Evolutionary conservation across 257 asterid species (phyloP).

Genomic region (Solanum appendiculatum): DNA sequence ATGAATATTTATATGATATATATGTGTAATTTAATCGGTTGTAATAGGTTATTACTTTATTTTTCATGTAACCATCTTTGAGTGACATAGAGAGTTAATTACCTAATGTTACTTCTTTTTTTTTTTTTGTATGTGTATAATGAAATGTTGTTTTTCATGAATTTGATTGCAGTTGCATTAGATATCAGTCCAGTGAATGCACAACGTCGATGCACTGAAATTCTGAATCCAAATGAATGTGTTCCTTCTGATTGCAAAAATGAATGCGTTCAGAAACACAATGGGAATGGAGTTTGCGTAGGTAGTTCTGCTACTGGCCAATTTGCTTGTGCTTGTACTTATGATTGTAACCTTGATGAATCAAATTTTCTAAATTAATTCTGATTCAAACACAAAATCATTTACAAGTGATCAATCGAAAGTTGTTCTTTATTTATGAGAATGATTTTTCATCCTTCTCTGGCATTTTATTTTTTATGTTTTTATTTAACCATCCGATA

Average conservation of each 20-base stretch:
- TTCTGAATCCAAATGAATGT: not conserved
- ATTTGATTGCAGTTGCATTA: conserved; percentile 4
- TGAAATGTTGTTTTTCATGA: not conserved
- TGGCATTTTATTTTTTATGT: not conserved
- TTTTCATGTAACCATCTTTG: not conserved
- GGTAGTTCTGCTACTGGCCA: not conserved
- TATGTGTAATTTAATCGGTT: not conserved
- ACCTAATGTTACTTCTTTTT: not conserved
- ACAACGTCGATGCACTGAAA: not conserved
- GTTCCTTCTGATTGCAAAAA: not conserved
- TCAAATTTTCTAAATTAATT: not conserved
- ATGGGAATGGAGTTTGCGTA: not conserved
- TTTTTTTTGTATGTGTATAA: not conserved
- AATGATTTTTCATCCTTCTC: not conserved
- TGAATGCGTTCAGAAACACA: not conserved
- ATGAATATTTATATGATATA: not conserved
- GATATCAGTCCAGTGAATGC: not conserved
- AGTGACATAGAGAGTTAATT: not conserved
- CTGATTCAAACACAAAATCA: not conserved
- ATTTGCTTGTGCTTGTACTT: not conserved
- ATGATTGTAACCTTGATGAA: not conserved
- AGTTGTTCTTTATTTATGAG: not conserved
- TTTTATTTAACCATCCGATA: not conserved
- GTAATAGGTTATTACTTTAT: not conserved
- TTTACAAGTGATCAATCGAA: not conserved